phyloP scores from a whole-genome alignment of 768 basidiomycete genomes.

The Albatrellus ellisii region DNA sequence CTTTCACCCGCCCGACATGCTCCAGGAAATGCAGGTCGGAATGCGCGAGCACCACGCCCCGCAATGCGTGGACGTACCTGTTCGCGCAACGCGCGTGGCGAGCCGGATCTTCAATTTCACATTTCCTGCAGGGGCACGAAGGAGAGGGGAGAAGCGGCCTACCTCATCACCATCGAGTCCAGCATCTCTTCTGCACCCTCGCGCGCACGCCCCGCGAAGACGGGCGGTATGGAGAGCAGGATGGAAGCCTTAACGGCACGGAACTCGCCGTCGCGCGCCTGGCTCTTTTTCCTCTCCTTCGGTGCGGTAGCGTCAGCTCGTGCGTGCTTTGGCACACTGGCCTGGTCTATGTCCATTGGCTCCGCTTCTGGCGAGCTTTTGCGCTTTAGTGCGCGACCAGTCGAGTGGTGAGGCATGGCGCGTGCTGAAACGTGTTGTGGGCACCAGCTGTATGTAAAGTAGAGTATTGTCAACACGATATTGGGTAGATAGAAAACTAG shows the following conservation, averaged over 20 bases:
- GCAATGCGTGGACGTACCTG: constrained; percentile 81
- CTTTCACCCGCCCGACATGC: constrained; percentile 51
- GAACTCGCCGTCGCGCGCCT: constrained; percentile 31
- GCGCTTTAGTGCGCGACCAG: constrained; percentile 5
- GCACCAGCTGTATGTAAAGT: background rate
- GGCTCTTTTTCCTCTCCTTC: constrained; percentile 12
- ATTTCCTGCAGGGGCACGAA: background rate
- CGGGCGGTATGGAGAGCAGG: constrained; percentile 65
- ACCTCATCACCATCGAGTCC: constrained; percentile 95
- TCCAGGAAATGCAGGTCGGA: constrained; percentile 60
- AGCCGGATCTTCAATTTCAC: constrained; percentile 3
- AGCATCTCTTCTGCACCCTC: constrained; percentile 79
- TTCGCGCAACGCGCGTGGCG: too few species aligned
- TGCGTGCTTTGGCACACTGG: constrained; percentile 17
- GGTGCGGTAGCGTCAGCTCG: constrained; percentile 18
- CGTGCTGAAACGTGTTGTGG: background rate
- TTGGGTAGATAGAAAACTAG: background rate
- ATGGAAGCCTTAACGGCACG: constrained; percentile 50
- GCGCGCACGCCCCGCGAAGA: constrained; percentile 62
- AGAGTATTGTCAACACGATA: too few species aligned
- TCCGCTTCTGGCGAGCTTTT: constrained; percentile 4
- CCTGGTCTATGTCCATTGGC: constrained; percentile 16
- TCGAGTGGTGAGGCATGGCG: background rate
- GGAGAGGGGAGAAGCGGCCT: constrained; percentile 15
- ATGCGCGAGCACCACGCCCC: constrained; percentile 80